A percentile compares a stretch with the other conserved stretches of the same genome.
Evolutionary conservation across 2,329 filamentous ascomycete genomes (phyloP).

Genomic region (Alternaria conjuncta): DNA sequence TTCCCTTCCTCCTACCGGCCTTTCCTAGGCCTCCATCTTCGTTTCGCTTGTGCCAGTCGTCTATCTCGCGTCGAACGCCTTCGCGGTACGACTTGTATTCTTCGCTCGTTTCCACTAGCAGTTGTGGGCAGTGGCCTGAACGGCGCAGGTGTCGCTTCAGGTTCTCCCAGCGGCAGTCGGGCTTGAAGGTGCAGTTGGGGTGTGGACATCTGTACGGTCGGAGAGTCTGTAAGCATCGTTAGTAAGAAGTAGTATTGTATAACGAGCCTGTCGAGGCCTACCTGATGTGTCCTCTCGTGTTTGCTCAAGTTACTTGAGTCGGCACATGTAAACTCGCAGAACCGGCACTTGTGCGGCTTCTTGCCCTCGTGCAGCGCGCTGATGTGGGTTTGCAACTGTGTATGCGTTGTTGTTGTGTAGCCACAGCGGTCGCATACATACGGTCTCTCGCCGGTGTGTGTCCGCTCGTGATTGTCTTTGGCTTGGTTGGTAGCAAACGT

Average conservation of each 20-base stretch:
- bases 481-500: conserved; percentile 50
- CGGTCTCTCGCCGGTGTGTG: conserved; percentile 46
- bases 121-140: conserved; percentile 44
- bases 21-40: conserved; percentile 28
- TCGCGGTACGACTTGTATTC: conserved; percentile 45
- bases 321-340: conserved; percentile 48
- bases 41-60: conserved; percentile 42
- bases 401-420: conserved; percentile 49
- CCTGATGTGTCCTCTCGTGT: conserved; percentile 48
- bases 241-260: neutral
- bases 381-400: conserved; percentile 48
- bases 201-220: conserved; percentile 47
- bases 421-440: conserved; percentile 47
- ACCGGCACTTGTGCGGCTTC: conserved; percentile 48
- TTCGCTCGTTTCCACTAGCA: conserved; percentile 42
- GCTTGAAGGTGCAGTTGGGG: conserved; percentile 46
- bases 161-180: conserved; percentile 50
- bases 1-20: conserved; percentile 30
- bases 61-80: conserved; percentile 39
- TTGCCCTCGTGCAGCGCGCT: conserved; percentile 45
- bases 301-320: conserved; percentile 47
- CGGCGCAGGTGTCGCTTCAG: conserved; percentile 48
- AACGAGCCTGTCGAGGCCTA: neutral
- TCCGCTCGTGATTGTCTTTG: conserved; percentile 50
- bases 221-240: conserved; percentile 29